phyloP scores from a whole-genome alignment of 192 early-diverging fungal species.

The Phlyctochytrium arcticum region DNA sequence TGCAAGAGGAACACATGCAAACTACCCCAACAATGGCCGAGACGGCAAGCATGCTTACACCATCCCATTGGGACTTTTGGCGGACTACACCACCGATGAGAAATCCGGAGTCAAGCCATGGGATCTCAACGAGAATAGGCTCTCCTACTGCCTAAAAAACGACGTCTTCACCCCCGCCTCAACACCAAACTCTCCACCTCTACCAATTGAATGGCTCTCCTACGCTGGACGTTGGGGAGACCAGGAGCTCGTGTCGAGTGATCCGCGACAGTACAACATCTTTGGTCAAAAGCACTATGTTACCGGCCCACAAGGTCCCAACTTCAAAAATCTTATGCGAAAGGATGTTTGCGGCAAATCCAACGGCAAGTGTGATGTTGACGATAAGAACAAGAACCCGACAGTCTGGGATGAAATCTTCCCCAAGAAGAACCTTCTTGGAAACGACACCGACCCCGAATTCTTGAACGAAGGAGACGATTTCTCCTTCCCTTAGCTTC shows the following conservation, averaged over 20 bases:
- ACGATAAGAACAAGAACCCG: no score
- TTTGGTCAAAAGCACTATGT: constrained; percentile 13
- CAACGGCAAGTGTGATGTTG: neutral
- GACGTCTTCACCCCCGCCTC: neutral
- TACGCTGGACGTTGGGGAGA: constrained; percentile 19
- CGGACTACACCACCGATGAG: neutral
- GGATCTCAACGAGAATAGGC: neutral
- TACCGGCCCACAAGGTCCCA: constrained; percentile 8
- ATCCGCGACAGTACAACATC: constrained; percentile 13
- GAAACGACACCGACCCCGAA: no score
- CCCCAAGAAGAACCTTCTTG: no score
- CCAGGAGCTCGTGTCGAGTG: neutral
- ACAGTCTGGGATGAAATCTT: no score
- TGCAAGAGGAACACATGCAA: constrained; percentile 15
- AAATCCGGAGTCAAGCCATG: neutral
- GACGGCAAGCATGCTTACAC: constrained; percentile 13
- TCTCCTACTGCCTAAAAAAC: neutral
- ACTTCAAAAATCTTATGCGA: constrained; percentile 5
- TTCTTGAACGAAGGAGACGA: no score
- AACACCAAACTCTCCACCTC: neutral
- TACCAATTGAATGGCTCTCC: neutral
- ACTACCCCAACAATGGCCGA: constrained; percentile 20
- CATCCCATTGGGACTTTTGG: constrained; percentile 10
- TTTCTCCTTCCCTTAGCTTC: no score
- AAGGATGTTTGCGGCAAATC: constrained; percentile 6